Evolutionary conservation across 352 stramenopile genomes (phyloP).

Genomic region (Pythium brachiatum): DNA sequence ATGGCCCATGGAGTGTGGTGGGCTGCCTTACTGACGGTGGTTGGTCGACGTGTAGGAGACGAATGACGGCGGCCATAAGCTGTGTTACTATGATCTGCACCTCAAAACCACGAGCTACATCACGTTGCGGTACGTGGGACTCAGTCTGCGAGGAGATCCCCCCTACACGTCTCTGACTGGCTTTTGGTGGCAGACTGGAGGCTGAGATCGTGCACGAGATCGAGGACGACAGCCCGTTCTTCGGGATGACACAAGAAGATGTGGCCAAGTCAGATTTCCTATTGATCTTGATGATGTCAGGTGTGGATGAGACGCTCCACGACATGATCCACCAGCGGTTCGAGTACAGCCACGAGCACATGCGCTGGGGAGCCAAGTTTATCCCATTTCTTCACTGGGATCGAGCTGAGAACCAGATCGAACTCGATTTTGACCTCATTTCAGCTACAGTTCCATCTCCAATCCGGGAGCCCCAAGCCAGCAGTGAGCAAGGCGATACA

Average conservation of each 20-base stretch:
- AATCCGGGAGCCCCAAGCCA: not conserved
- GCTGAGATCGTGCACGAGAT: conserved; percentile 51
- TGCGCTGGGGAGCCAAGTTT: conserved; percentile 47
- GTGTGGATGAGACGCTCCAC: conserved; percentile 58
- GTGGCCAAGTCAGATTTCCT: conserved; percentile 45
- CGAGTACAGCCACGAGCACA: conserved; percentile 41
- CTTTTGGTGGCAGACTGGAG: conserved; percentile 35
- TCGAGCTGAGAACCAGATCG: conserved; percentile 24
- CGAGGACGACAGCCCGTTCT: conserved; percentile 42
- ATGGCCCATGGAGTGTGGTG: no score
- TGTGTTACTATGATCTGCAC: conserved; percentile 65
- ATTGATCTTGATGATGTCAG: conserved; percentile 52
- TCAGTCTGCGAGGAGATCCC: no score
- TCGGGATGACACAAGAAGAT: conserved; percentile 31
- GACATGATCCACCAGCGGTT: conserved; percentile 54
- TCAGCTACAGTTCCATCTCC: conserved; percentile 27
- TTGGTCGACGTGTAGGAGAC: no score
- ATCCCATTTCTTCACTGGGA: conserved; percentile 43
- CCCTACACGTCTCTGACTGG: not conserved
- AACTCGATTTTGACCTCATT: conserved; percentile 49
- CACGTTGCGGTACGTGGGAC: conserved; percentile 33
- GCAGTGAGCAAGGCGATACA: not conserved
- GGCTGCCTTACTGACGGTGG: no score
- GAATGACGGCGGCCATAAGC: conserved; percentile 37
- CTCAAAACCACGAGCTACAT: conserved; percentile 48